phyloP scores from a whole-genome alignment of 2,329 filamentous ascomycete species.

The Fusarium veterinarium region DNA sequence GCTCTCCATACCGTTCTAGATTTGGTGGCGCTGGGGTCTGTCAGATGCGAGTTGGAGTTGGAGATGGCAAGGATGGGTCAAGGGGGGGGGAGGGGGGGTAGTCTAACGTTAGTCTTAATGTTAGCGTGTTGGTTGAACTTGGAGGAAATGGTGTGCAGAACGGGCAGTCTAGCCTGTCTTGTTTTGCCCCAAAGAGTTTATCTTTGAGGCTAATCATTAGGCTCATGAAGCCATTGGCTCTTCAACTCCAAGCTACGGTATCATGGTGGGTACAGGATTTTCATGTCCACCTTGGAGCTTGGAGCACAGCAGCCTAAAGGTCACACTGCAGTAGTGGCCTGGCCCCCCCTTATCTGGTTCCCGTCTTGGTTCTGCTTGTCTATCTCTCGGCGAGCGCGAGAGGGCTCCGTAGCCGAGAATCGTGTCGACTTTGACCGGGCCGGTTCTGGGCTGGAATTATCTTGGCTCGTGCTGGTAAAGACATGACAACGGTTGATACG shows the following conservation, averaged over 20 bases:
- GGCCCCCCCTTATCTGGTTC: constrained; percentile 29
- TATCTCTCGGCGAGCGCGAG: constrained; percentile 32
- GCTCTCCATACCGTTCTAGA: constrained; percentile 30
- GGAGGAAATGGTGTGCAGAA: constrained; percentile 32
- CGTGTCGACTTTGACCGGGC: constrained; percentile 12
- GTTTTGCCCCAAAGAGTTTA: constrained; percentile 28
- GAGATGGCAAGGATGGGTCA: constrained; percentile 20
- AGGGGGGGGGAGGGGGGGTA: background rate
- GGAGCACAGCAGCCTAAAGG: background rate
- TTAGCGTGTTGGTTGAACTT: background rate
- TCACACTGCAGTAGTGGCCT: constrained; percentile 12
- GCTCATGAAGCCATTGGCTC: constrained; percentile 12
- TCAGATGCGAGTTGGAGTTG: constrained; percentile 7
- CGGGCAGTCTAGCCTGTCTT: constrained; percentile 32
- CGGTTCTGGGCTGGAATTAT: constrained; percentile 25
- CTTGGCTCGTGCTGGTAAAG: constrained; percentile 18
- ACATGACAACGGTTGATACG: background rate
- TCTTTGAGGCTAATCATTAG: constrained; percentile 16
- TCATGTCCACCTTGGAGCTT: constrained; percentile 12
- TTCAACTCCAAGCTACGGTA: constrained; percentile 4
- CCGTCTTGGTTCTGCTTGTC: constrained; percentile 20
- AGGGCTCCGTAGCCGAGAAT: constrained; percentile 9
- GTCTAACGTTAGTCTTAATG: background rate
- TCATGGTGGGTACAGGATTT: constrained; percentile 33
- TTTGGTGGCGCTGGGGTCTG: constrained; percentile 26